Evolutionary conservation across 129 eudicot genomes (phyloP).

Genomic region (Cynara cardunculus): DNA sequence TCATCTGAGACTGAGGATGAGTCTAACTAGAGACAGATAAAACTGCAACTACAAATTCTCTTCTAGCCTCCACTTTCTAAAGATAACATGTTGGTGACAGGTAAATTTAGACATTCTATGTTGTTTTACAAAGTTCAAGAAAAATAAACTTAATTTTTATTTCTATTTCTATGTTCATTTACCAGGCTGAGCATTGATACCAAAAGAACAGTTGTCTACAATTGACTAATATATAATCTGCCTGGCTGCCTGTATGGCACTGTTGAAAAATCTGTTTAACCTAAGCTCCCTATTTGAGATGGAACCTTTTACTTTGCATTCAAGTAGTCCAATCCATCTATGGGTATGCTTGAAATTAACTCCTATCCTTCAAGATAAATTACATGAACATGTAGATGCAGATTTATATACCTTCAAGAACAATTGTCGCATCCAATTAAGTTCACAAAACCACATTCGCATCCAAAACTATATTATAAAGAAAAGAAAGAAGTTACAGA

Average conservation of each 20-base stretch:
- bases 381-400: not conserved
- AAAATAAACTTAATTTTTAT: not conserved
- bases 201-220: conserved; percentile 12
- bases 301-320: not conserved
- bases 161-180: not conserved
- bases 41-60: conserved; percentile 1
- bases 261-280: not conserved
- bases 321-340: not conserved
- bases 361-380: not conserved
- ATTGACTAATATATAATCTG: not conserved
- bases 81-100: not conserved
- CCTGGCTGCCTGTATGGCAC: not conserved
- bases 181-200: not conserved
- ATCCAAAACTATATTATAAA: not conserved
- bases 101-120: not conserved
- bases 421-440: not conserved
- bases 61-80: not conserved
- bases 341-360: not conserved
- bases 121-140: not conserved
- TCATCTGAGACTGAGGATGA: conserved; percentile 13
- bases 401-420: not conserved
- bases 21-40: not conserved
- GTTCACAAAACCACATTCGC: not conserved
- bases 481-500: not conserved
- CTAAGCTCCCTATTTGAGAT: not conserved